These are phyloP conservation scores for Talaromyces borbonicus DNA, from an alignment of 495 filamentous ascomycete species.

Conservation along the genomic window DNA sequence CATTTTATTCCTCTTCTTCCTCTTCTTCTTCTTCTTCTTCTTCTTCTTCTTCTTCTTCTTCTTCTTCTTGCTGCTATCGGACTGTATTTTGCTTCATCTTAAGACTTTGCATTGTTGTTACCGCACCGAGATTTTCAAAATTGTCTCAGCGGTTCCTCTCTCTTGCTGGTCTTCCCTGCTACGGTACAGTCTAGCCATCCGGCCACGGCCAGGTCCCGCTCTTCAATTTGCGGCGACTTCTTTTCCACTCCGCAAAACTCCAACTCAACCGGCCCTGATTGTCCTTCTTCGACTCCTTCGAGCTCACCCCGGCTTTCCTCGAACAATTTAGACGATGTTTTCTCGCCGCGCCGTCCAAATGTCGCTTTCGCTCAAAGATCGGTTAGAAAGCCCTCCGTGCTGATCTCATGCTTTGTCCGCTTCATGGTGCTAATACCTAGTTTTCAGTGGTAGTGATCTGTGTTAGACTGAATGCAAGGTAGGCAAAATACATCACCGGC, in stretches of 20 bases:
- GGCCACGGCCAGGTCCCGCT: neutral
- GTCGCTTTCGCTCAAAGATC: neutral
- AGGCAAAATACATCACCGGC: neutral
- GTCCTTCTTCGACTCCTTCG: neutral
- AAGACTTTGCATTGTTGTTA: too few relatives aligned
- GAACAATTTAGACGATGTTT: neutral
- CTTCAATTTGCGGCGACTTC: neutral
- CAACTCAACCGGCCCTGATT: too few relatives aligned
- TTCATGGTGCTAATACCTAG: neutral
- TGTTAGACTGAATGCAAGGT: slow-evolving; percentile 5
- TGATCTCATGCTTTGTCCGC: neutral
- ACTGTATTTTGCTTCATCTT: too few relatives aligned
- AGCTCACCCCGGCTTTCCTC: neutral
- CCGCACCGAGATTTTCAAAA: too few relatives aligned
- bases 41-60: too few relatives aligned
- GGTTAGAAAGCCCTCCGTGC: neutral
- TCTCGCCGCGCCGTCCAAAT: neutral
- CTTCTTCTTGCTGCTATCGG: too few relatives aligned
- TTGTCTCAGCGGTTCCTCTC: too few relatives aligned
- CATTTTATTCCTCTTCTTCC: too few relatives aligned
- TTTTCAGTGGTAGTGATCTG: neutral
- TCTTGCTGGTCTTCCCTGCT: too few relatives aligned
- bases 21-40: too few relatives aligned
- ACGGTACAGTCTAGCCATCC: too few relatives aligned
- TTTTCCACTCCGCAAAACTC: neutral